Evolutionary conservation across 306 rosid species (phyloP).

Genomic region (Cucumis melo): DNA sequence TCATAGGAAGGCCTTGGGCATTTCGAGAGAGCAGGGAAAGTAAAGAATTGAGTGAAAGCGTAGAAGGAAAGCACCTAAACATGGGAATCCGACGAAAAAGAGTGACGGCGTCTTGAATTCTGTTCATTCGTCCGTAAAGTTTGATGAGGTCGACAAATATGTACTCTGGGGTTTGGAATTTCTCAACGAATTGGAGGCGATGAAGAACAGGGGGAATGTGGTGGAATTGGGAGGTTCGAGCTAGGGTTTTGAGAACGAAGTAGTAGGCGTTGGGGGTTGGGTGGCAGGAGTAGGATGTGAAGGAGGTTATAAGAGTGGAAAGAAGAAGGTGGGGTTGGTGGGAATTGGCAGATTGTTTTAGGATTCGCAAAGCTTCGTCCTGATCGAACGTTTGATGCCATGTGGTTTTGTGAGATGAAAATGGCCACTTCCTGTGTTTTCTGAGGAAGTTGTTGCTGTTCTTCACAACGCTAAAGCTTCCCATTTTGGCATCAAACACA

Average conservation of each 20-base stretch:
- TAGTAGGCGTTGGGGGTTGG: slow-evolving; percentile 64
- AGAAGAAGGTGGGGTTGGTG: slow-evolving; percentile 46
- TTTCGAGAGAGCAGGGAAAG: slow-evolving; percentile 46
- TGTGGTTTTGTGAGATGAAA: slow-evolving; percentile 47
- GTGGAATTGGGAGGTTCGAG: slow-evolving; percentile 23
- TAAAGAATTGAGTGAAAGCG: slow-evolving; percentile 41
- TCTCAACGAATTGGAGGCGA: slow-evolving; percentile 38
- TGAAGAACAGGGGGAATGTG: slow-evolving; percentile 34
- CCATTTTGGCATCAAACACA: slow-evolving; percentile 22
- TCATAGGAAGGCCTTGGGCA: slow-evolving; percentile 30
- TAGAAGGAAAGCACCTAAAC: slow-evolving; percentile 68
- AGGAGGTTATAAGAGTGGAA: slow-evolving; percentile 40
- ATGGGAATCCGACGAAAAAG: slow-evolving; percentile 45
- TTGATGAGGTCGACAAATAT: slow-evolving; percentile 34
- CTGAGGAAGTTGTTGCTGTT: slow-evolving; percentile 51
- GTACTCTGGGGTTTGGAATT: slow-evolving; percentile 41
- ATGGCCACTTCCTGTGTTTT: slow-evolving; percentile 64
- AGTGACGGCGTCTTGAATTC: slow-evolving; percentile 41
- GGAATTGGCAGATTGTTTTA: slow-evolving; percentile 27
- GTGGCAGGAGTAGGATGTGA: slow-evolving; percentile 32
- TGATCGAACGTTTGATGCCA: slow-evolving; percentile 57
- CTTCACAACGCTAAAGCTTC: slow-evolving; percentile 31
- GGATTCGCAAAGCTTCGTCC: slow-evolving; percentile 40
- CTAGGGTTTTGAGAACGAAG: slow-evolving; percentile 44
- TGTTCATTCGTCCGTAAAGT: slow-evolving; percentile 20